phyloP scores from a whole-genome alignment of 1,139 yeast species.

The Tardiomyces digboiensis region DNA sequence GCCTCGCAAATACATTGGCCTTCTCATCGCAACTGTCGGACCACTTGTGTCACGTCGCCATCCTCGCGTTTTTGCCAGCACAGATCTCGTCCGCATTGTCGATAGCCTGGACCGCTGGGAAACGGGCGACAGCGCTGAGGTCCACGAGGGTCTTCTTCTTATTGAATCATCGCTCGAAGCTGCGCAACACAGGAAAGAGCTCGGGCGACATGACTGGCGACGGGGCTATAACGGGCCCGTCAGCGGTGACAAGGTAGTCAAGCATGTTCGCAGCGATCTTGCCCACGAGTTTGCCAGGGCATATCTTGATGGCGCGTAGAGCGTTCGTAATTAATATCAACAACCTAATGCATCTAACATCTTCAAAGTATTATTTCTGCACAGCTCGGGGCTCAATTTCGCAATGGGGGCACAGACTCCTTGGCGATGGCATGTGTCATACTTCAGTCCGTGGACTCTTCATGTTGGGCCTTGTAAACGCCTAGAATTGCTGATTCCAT shows the following conservation, averaged over 20 bases:
- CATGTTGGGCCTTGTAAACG: slow-evolving; percentile 7
- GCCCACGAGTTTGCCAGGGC: slow-evolving; percentile 17
- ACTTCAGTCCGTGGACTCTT: background rate
- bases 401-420: no score
- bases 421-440: no score
- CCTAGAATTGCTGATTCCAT: slow-evolving; percentile 11
- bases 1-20: slow-evolving; percentile 43
- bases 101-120: slow-evolving; percentile 43
- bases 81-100: slow-evolving; percentile 39
- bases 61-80: slow-evolving; percentile 12
- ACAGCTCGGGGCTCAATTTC: no score
- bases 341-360: no score
- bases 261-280: slow-evolving; percentile 10
- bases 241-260: slow-evolving; percentile 5
- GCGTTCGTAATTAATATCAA: background rate
- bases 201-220: slow-evolving; percentile 9
- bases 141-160: slow-evolving; percentile 8
- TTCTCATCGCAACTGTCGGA: slow-evolving; percentile 27
- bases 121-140: slow-evolving; percentile 9
- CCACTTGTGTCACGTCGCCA: slow-evolving; percentile 12
- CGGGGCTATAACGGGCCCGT: background rate
- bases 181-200: slow-evolving; percentile 4
- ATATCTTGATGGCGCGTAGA: slow-evolving; percentile 13
- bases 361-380: no score
- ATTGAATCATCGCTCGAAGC: slow-evolving; percentile 7